Evolutionary conservation across 495 filamentous ascomycete species (phyloP), one percentile per base, ranked within the genome.

Genomic region (Daldinia caldariorum): DNA sequence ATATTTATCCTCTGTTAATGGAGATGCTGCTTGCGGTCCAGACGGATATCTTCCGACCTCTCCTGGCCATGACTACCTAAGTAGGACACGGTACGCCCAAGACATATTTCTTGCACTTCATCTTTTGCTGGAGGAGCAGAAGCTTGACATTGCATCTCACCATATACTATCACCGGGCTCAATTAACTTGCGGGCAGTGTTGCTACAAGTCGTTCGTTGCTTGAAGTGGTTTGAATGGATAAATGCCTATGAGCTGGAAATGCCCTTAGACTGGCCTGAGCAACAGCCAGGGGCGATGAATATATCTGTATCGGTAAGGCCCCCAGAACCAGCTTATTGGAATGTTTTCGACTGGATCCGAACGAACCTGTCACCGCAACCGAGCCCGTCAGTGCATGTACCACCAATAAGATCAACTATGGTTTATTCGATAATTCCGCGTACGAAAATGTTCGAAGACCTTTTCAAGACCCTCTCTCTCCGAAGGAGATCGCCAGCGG

Each of bases 81-180:
- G 83, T 45, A 86, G 90, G 34, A 84, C 85, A 20, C 85, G 82
- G 56, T 84, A 87, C 34, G 82, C 93, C 41, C 86, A 87, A 64
- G 89, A 88, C 53, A 82, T 94, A 2, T 81, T 97, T 9, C 82
- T 95, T 55, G 89, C 87, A 13, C 84, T 99, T 22, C 96, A 98
- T 77, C 84, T 98, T 6, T 77, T 97, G 4, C 83, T 90, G 2
- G 94, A 99, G 76, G 95, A 99, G 72, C 87, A 91, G 67, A 97
- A 96, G 75, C 87, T 99, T 5, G 89, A 92, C 53, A 87, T 88
- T 31, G 84, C 88, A 18, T 82, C 87, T 22, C 81, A 83, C 0
- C 85, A 90, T 63, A 80, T 83, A 56, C 82, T 84, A 8, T 83
- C 82, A 41, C 79, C 81, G 49, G 80, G 86, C 34, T 70, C 80